Conservation (phyloP, 106 monocot genomes). For the Dendrobium huoshanense region DNA sequence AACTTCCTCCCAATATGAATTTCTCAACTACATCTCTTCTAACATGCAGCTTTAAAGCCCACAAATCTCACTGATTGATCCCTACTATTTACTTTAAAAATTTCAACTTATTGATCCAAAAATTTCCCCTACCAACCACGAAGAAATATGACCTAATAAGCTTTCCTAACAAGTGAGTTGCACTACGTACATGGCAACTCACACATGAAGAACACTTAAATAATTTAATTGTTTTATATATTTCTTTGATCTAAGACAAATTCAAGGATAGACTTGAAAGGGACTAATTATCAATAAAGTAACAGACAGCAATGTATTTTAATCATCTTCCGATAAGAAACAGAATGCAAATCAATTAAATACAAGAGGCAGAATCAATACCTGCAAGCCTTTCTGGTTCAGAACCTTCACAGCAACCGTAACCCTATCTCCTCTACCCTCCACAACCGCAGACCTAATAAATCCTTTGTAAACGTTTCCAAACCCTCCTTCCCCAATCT, state of each 20-base stretch:
- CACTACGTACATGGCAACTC: background rate
- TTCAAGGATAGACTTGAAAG: background rate
- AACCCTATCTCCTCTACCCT: conserved; percentile 8
- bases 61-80: background rate
- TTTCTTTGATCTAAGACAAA: background rate
- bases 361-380: background rate
- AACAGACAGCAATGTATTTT: background rate
- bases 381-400: conserved; percentile 20
- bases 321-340: background rate
- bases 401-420: conserved; percentile 17
- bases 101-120: background rate
- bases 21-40: background rate
- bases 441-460: background rate
- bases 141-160: background rate
- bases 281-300: background rate
- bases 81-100: background rate
- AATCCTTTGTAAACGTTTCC: conserved; percentile 22
- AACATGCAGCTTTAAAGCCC: background rate
- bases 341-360: background rate
- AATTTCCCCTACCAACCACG: background rate
- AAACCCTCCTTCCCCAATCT: conserved; percentile 22
- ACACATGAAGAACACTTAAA: background rate
- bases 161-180: background rate
- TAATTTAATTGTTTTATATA: background rate
- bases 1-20: background rate